Evolutionary conservation across 345 rosid genomes (phyloP).

Genomic region (Arabidopsis thaliana): DNA sequence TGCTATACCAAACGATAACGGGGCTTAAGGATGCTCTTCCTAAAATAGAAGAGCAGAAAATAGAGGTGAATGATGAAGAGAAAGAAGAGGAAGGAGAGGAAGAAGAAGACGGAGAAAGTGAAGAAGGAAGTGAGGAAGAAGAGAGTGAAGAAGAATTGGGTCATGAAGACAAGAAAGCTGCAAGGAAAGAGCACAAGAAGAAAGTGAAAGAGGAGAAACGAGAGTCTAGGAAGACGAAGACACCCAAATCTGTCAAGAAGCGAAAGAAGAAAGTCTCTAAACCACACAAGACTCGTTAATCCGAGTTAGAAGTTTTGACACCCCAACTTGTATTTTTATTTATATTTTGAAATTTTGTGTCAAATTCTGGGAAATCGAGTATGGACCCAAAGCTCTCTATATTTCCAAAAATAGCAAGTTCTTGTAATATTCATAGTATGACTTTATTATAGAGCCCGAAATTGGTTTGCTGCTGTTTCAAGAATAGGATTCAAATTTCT

Average conservation of each 20-base stretch:
- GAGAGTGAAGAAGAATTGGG: conserved; percentile 50
- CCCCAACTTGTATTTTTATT: not conserved
- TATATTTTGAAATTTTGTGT: not conserved
- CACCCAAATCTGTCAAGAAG: conserved; percentile 90
- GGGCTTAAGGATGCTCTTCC: conserved; percentile 80
- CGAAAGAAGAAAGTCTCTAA: conserved; percentile 82
- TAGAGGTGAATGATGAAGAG: conserved; percentile 36
- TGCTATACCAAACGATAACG: conserved; percentile 81
- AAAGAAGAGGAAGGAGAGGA: conserved; percentile 47
- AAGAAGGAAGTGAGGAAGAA: conserved; percentile 49
- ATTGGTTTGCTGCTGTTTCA: not conserved
- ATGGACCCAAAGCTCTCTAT: not conserved
- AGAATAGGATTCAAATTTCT: not conserved
- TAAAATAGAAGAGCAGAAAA: conserved; percentile 40
- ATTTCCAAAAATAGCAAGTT: not conserved
- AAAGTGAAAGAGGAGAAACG: conserved; percentile 95
- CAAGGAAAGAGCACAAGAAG: conserved; percentile 95
- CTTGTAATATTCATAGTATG: not conserved
- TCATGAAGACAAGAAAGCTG: conserved; percentile 68
- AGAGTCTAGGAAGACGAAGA: conserved; percentile 83
- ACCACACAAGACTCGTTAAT: conserved; percentile 66
- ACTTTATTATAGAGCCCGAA: not conserved
- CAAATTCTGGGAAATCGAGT: not conserved
- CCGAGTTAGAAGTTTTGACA: conserved; percentile 6
- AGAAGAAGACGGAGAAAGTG: conserved; percentile 44